Evolutionary conservation across 2,329 filamentous ascomycete genomes (phyloP), one percentile per base, ranked within the genome.

Genomic region (Penicillium sp.): DNA sequence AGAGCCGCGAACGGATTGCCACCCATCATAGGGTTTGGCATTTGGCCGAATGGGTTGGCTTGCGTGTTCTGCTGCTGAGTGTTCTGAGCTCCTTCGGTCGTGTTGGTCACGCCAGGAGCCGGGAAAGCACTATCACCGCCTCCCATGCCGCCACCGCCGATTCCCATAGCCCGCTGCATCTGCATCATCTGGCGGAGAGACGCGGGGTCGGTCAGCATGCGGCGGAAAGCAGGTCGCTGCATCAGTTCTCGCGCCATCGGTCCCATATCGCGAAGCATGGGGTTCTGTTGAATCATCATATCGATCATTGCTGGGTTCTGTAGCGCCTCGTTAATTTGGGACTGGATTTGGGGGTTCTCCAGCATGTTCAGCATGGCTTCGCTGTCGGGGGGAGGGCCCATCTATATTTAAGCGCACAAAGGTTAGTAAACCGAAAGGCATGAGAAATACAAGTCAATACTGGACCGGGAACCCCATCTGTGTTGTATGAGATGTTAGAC

Each of bases 271-370:
- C 89, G 86, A 19, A 93, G 82, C 84, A 92, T 89, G 2, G 95
- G 95, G 75, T 97, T 97, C 73, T 90, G 88, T 71, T 95, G 88
- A 70, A 99, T 93, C 86, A 98, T 91, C 86, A 96, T 92, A 74
- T 98, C 92, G 74, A 98, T 86, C 70, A 99, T 91, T 19, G 89
- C 87, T n/a, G 95, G 94, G 79, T 98, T 98, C 78, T 93, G 91
- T 76, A 99, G 90, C 38, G 93, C 92, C 79, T 97, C 94, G 78
- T 95, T 96, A 87, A 99, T 91, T 59, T 89, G 89, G 68, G 92
- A 90, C 66, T 91, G 88, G 60, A 96, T 89, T 73, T 92, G 90
- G 24, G 95, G 95, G 74, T 98, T 92, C 65, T 91, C 88, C 72
- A 99, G 88, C 87, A 97, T 91, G 66, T 88, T 86, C 60, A 92